Percentiles rank a stretch among this genome's conserved stretches.
Evolutionary conservation across 2,329 filamentous ascomycete genomes (phyloP).

Genomic region (Domatiomyces globalis): DNA sequence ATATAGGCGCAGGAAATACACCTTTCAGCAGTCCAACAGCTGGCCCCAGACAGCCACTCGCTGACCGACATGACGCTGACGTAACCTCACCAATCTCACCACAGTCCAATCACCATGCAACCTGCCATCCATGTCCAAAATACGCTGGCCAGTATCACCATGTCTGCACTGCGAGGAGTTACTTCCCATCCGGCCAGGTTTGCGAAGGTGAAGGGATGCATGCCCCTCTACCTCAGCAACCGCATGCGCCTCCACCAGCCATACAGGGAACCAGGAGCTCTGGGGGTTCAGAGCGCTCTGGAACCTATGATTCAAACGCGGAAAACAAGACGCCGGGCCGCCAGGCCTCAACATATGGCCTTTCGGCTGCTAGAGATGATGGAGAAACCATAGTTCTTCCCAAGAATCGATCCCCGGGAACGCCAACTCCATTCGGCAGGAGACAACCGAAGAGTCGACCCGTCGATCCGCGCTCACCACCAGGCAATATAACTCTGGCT

Average conservation of each 20-base stretch:
- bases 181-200: neutral
- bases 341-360: neutral
- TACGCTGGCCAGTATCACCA: constrained; percentile 10
- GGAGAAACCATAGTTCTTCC: neutral
- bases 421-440: neutral
- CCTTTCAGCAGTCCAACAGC: neutral
- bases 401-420: neutral
- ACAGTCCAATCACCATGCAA: neutral
- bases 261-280: neutral
- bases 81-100: constrained; percentile 1
- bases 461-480: neutral
- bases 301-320: neutral
- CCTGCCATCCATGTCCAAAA: constrained; percentile 8
- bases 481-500: neutral
- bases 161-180: neutral
- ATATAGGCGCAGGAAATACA: neutral
- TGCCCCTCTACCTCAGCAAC: neutral
- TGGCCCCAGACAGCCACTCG: neutral
- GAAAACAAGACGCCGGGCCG: neutral
- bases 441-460: neutral
- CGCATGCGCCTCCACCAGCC: no score
- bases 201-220: neutral
- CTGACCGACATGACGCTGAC: neutral
- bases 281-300: neutral
- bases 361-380: neutral